phyloP scores from a whole-genome alignment of 2,329 filamentous ascomycete genomes.

The Fusarium pilosicola region DNA sequence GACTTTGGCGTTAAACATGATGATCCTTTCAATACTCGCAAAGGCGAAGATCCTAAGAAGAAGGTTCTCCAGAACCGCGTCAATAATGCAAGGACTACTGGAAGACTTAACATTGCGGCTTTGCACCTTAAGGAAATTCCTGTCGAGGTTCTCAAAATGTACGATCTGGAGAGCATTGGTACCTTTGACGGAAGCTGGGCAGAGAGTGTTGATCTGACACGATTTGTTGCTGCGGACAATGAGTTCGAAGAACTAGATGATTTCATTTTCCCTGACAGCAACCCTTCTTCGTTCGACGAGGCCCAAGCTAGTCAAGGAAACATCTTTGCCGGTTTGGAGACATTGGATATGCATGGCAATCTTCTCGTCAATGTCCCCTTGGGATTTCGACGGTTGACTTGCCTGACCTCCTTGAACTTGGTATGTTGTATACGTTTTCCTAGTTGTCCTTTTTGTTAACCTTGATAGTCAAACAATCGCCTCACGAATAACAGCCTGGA shows the following conservation, averaged over 20 bases:
- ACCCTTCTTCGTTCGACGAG: conserved; percentile 65
- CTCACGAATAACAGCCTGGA: conserved; percentile 78
- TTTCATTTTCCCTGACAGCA: conserved; percentile 79
- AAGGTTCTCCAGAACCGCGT: conserved; percentile 80
- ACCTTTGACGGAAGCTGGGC: conserved; percentile 79
- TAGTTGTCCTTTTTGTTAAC: conserved; percentile 31
- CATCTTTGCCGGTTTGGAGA: conserved; percentile 84
- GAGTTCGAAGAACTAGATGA: conserved; percentile 81
- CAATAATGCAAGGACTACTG: conserved; percentile 76
- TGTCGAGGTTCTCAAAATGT: conserved; percentile 87
- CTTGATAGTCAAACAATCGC: conserved; percentile 77
- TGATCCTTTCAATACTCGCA: conserved; percentile 77
- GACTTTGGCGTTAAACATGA: conserved; percentile 62
- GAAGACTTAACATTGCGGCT: conserved; percentile 87
- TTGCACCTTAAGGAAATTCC: conserved; percentile 84
- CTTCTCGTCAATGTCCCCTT: conserved; percentile 75
- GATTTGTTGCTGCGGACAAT: conserved; percentile 89
- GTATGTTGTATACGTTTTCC: conserved; percentile 56
- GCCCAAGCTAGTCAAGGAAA: conserved; percentile 75
- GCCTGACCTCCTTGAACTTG: conserved; percentile 84
- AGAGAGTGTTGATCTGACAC: conserved; percentile 87
- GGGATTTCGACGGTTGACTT: conserved; percentile 77
- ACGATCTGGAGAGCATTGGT: conserved; percentile 77
- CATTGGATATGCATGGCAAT: conserved; percentile 89
- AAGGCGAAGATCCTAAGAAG: conserved; percentile 66